A percentile compares a stretch with the other conserved stretches of the same genome.
Conservation (phyloP, 352 stramenopile genomes). For the Pythium plurisporium region DNA sequence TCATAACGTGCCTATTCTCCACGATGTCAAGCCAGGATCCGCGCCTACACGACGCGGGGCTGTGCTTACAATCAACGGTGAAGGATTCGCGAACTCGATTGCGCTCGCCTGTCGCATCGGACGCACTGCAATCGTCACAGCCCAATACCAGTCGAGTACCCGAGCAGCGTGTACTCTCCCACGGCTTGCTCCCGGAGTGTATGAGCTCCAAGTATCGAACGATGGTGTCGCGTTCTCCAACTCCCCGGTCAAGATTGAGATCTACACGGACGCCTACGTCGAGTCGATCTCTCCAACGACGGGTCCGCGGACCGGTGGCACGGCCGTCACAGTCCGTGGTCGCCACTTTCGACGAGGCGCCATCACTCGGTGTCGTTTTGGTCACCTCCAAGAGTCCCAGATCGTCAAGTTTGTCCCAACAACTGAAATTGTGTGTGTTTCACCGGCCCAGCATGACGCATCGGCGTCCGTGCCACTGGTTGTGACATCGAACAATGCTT, state of each 20-base stretch:
- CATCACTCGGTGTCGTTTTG: conserved; percentile 79
- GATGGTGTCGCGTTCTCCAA: conserved; percentile 61
- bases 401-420: conserved; percentile 65
- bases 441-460: conserved; percentile 42
- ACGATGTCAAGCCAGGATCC: conserved; percentile 1
- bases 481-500: conserved; percentile 70
- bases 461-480: conserved; percentile 38
- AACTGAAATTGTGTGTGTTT: conserved; percentile 64
- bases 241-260: conserved; percentile 46
- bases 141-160: conserved; percentile 40
- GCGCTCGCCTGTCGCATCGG: conserved; percentile 87
- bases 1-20: conserved; percentile 16
- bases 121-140: conserved; percentile 29
- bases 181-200: conserved; percentile 40
- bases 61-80: conserved; percentile 62
- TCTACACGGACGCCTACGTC: conserved; percentile 75
- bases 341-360: conserved; percentile 66
- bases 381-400: conserved; percentile 31
- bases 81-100: conserved; percentile 69
- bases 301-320: conserved; percentile 75
- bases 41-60: conserved; percentile 42
- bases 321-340: conserved; percentile 78
- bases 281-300: conserved; percentile 59
- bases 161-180: conserved; percentile 63
- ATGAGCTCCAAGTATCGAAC: conserved; percentile 79